phyloP scores from a whole-genome alignment of 768 basidiomycete species.

The Leccinellum albellum region DNA sequence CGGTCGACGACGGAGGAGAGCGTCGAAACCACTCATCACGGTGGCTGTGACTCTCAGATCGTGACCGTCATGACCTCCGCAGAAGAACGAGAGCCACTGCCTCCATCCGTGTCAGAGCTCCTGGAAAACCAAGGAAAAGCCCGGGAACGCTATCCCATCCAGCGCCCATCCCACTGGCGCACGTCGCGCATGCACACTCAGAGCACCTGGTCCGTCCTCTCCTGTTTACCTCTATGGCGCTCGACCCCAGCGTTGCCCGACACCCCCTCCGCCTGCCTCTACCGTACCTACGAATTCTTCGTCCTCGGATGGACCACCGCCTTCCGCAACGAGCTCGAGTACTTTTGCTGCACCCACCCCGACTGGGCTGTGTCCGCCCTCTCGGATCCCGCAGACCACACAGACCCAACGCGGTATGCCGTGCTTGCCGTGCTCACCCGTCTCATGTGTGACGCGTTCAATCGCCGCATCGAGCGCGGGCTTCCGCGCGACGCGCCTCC shows the following conservation, averaged over 20 bases:
- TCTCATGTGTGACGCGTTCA: slow-evolving; percentile 10
- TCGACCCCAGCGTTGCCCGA: background rate
- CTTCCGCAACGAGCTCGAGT: slow-evolving; percentile 12
- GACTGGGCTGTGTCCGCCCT: slow-evolving; percentile 5
- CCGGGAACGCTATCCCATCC: slow-evolving; percentile 2
- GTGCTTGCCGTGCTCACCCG: slow-evolving; percentile 6
- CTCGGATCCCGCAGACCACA: background rate
- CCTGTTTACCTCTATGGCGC: background rate
- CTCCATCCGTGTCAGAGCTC: slow-evolving; percentile 2
- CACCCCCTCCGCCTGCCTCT: slow-evolving; percentile 3
- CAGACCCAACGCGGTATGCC: slow-evolving; percentile 3
- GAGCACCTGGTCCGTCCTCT: background rate
- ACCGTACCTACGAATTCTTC: slow-evolving; percentile 11
- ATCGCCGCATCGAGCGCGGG: slow-evolving; percentile 9
- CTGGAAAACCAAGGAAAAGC: background rate
- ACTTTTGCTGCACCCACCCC: slow-evolving; percentile 6
- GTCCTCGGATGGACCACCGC: slow-evolving; percentile 8
- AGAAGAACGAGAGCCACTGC: slow-evolving; percentile 2
- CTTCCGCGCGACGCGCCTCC: slow-evolving; percentile 9
- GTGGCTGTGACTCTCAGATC: no score
- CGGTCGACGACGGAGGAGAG: slow-evolving; percentile 3
- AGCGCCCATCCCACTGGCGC: slow-evolving; percentile 3
- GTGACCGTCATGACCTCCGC: background rate
- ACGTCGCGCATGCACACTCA: background rate
- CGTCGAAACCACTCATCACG: background rate